Evolutionary conservation across 78 protist species (phyloP), one percentile per base, ranked within the genome.

Genomic region (Anaeramoeba ignava): DNA sequence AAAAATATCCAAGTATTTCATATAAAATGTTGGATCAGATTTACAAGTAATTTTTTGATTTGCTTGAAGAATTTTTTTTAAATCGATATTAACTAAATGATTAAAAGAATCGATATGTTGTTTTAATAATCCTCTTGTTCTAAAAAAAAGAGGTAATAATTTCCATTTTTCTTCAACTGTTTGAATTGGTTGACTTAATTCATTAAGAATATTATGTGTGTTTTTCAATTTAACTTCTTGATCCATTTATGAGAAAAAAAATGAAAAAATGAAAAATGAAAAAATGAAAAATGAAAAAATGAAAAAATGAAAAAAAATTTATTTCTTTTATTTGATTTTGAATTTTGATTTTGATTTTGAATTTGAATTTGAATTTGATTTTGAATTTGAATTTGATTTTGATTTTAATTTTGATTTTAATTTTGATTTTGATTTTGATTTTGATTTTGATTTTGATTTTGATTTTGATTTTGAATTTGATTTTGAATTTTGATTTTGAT

Each of bases 61-160:
- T 37, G 96, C 96, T 82, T 39, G 37, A 33, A 96, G 81, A 38
- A 94, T 92, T 83, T 88, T 81, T 37, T 87, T 82, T 79, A 94
- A 81, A 79, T 92, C 94, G 1, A 86, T 86, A 54, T 91, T 81
- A 38, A 97, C 38, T 42, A 97, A 94, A 84, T 90, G 92, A 87
- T 98, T 93, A 92, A 88, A 97, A 39, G 96, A 92, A 82, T 96
- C 99, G 42, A 96, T 89, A 89, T 98, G 99, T 87, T 95, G 99
- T 85, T 87, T 81, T 38, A 96, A 95, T 42, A 97, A 90, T 8
- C 99, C 97, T 67, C 91, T 82, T 3, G 91, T 83, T 54, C 89
- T 90, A 38, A 97, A 86, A 85, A 96, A 98, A 0, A 98, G 94
- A 0, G 99, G 99, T 78, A 97, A 85, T 27, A 96, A 93, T 81